Base-by-base conservation (phyloP, 805 yeast genomes). In the Metschnikowia hibisci region DNA sequence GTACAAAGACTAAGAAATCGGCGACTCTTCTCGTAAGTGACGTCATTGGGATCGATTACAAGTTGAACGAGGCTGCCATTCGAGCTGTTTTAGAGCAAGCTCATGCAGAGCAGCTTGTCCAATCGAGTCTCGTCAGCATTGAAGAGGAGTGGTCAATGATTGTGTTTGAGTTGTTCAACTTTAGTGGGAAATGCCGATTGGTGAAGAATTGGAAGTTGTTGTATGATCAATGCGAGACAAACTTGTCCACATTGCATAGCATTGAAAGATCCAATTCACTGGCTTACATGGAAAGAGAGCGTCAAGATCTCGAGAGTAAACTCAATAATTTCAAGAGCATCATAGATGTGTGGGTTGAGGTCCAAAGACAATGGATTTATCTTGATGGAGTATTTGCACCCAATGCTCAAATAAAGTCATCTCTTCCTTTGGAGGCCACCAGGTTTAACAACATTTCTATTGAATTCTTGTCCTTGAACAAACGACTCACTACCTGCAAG, bases 291-390 rank as follows among this genome's bases (percentile, higher is more conserved):
- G 87, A 82, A 42, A 76, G 74, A 36, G 80, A 76, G 6, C 74
- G 82, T 0, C 44, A 57, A 6, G 69, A 65, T 1, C 70, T 87
- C 69, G 89, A 83, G 48, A 66, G 65, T 0, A 76, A 71, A 42
- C 56, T 91, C n/a, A 75, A 73, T 35, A 52, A 57, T 0, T 52
- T 87, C 1, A 73, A 71, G 33, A 64, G 67, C 1, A 56, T 86
- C 1, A 67, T 86, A 27, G 87, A 81, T 48, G 55, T 62, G 0
- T 89, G 96, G 95, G 73, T 84, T 22, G 96, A 87, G 27, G 85
- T 81, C 1, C 98, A 91, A 60, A 68, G 83, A n/a, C 87, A 83
- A 54, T 90, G 96, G 95, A 77, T 87, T 1, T 88, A 91, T 57
- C 67, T 90, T 16, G 82, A 80, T 49, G 96, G 96, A 2, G 79